Evolutionary conservation across 2,329 filamentous ascomycete species (phyloP).

Genomic region (Aurifilum marmelostoma): DNA sequence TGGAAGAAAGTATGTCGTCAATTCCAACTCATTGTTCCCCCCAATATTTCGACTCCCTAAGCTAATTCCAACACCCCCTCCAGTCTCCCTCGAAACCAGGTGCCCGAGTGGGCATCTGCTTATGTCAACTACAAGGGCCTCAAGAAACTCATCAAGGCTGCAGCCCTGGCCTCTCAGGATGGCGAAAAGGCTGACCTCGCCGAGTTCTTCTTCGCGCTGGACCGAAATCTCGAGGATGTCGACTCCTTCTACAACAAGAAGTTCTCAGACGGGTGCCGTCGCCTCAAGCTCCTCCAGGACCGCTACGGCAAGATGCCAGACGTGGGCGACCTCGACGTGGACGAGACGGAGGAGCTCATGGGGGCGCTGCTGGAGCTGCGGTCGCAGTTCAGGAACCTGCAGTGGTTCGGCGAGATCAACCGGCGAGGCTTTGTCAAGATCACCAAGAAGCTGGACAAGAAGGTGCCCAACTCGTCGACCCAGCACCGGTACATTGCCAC

Average conservation of each 20-base stretch:
- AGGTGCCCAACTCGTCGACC: slow-evolving; percentile 73
- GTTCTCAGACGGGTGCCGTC: slow-evolving; percentile 79
- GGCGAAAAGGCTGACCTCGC: slow-evolving; percentile 81
- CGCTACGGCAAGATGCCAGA: slow-evolving; percentile 79
- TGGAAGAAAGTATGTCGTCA: slow-evolving; percentile 39
- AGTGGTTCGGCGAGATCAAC: slow-evolving; percentile 99
- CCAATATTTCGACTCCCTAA: not conserved
- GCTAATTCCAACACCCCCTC: not conserved
- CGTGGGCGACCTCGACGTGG: slow-evolving; percentile 74
- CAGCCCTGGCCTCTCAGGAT: slow-evolving; percentile 65
- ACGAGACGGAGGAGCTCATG: slow-evolving; percentile 90
- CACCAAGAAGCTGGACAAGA: slow-evolving; percentile 98
- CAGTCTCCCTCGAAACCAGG: slow-evolving; percentile 74
- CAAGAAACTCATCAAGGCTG: slow-evolving; percentile 93
- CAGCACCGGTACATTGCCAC: slow-evolving; percentile 87
- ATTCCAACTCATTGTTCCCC: not conserved
- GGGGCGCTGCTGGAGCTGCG: slow-evolving; percentile 87
- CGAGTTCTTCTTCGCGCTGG: slow-evolving; percentile 97
- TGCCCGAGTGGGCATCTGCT: slow-evolving; percentile 81
- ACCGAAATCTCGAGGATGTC: slow-evolving; percentile 96
- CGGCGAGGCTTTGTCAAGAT: slow-evolving; percentile 95
- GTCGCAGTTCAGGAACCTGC: slow-evolving; percentile 83
- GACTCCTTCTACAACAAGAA: slow-evolving; percentile 98
- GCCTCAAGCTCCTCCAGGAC: slow-evolving; percentile 83
- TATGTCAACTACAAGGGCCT: slow-evolving; percentile 91